phyloP scores from a whole-genome alignment of 768 basidiomycete species.

The Lentinula lateritia region DNA sequence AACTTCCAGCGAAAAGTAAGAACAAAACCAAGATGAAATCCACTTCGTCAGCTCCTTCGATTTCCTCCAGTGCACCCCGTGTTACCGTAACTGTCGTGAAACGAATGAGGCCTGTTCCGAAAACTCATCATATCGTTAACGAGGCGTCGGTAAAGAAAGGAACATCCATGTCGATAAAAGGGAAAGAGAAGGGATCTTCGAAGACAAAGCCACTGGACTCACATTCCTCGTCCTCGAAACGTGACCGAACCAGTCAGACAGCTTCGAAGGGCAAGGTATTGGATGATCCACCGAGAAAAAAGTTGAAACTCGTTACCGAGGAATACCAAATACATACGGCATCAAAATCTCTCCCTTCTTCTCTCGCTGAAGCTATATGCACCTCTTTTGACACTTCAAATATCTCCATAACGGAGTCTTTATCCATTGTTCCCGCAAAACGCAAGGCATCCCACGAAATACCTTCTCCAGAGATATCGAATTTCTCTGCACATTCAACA shows the following conservation, averaged over 20 bases:
- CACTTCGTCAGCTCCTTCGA: not conserved
- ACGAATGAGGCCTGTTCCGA: not conserved
- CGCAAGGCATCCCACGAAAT: not conserved
- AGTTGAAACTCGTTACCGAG: not conserved
- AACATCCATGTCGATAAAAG: not conserved
- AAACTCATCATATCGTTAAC: not conserved
- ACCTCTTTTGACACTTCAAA: not conserved
- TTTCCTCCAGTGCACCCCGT: not conserved
- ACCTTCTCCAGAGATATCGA: not conserved
- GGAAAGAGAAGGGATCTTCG: not conserved
- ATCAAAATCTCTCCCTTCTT: not conserved
- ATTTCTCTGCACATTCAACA: not conserved
- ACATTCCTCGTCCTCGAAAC: not conserved
- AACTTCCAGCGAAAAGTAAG: not conserved
- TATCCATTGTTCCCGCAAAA: not conserved
- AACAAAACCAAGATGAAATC: not conserved
- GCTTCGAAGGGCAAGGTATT: not conserved
- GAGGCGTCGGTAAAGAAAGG: not conserved
- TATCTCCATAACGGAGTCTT: not conserved
- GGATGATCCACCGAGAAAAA: not conserved
- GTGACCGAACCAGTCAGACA: not conserved
- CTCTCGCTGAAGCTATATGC: not conserved
- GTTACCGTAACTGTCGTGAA: not conserved
- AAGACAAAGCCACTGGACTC: not conserved
- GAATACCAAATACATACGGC: not conserved